Percentiles rank a stretch among this genome's conserved stretches.
Evolutionary conservation across 1,284 basidiomycete species (phyloP).

Genomic region (Ceratobasidium sp.): DNA sequence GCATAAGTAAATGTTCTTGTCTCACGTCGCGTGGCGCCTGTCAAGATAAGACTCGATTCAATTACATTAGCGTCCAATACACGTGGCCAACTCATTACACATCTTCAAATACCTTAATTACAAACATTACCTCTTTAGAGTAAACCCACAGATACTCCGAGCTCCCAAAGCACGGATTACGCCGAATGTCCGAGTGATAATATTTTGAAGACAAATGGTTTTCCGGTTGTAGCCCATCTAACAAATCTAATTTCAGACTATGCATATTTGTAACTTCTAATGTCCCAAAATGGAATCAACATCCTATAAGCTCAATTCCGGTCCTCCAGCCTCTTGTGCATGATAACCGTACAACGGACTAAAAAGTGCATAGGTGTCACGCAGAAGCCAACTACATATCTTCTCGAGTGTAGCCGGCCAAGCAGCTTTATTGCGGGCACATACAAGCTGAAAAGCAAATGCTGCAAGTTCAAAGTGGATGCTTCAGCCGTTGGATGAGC

Average conservation of each 20-base stretch:
- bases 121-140: constrained; percentile 3
- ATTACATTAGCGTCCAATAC: constrained; percentile 13
- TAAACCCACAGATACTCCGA: constrained; percentile 1
- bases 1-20: constrained; percentile 28
- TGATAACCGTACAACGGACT: not conserved
- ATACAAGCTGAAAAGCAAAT: too few species aligned
- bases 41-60: constrained; percentile 21
- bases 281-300: not conserved
- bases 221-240: not conserved
- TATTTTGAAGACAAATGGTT: not conserved
- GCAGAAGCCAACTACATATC: not conserved
- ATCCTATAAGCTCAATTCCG: not conserved
- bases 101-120: constrained; percentile 24
- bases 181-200: constrained; percentile 7
- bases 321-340: not conserved
- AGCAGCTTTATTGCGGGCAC: not conserved
- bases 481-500: not conserved
- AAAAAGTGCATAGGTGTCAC: not conserved
- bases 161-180: not conserved
- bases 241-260: not conserved
- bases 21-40: constrained; percentile 19
- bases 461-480: not conserved
- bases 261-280: too few species aligned
- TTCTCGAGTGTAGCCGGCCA: not conserved
- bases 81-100: constrained; percentile 23